Percentiles rank a stretch among this genome's conserved stretches.
These are phyloP conservation scores for Globisporangium abappressorium DNA, from an alignment of 352 stramenopile species.

Conservation along the genomic window DNA sequence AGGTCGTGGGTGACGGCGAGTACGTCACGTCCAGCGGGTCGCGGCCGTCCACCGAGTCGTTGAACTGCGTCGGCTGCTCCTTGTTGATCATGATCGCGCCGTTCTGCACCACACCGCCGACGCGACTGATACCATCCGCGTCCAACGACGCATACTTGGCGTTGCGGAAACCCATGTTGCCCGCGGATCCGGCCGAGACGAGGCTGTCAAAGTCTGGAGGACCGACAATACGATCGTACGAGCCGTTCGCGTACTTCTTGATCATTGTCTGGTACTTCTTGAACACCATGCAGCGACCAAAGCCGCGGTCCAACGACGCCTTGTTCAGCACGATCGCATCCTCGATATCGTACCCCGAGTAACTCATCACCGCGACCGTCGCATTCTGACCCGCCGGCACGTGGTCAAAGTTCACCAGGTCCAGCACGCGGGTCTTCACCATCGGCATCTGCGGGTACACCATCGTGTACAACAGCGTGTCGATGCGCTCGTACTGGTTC, in stretches of 20 bases:
- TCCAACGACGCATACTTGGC: constrained; percentile 94
- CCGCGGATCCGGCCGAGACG: constrained; percentile 35
- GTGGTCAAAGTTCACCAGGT: constrained; percentile 98
- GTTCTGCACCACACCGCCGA: constrained; percentile 89
- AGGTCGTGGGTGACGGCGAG: constrained; percentile 89
- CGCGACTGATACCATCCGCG: constrained; percentile 93
- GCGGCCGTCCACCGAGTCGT: constrained; percentile 76
- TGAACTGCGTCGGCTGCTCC: constrained; percentile 94
- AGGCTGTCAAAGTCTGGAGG: constrained; percentile 88
- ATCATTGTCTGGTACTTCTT: constrained; percentile 98
- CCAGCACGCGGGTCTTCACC: constrained; percentile 98
- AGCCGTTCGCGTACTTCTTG: constrained; percentile 96
- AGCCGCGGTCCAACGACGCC: constrained; percentile 95
- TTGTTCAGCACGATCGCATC: constrained; percentile 99
- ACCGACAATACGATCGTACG: constrained; percentile 93
- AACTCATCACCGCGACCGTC: constrained; percentile 99
- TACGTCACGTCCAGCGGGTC: constrained; percentile 79
- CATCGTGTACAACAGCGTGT: constrained; percentile 98
- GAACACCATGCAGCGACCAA: constrained; percentile 98
- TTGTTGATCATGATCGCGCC: constrained; percentile 99
- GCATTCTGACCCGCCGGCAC: constrained; percentile 98
- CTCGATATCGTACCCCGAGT: constrained; percentile 99
- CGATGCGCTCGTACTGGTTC: constrained; percentile 99
- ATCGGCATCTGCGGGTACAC: constrained; percentile 99
- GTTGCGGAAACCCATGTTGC: constrained; percentile 75